These are phyloP conservation scores for Solanum infundibuliforme DNA, from an alignment of 257 asterid genomes.

Conservation along the genomic window DNA sequence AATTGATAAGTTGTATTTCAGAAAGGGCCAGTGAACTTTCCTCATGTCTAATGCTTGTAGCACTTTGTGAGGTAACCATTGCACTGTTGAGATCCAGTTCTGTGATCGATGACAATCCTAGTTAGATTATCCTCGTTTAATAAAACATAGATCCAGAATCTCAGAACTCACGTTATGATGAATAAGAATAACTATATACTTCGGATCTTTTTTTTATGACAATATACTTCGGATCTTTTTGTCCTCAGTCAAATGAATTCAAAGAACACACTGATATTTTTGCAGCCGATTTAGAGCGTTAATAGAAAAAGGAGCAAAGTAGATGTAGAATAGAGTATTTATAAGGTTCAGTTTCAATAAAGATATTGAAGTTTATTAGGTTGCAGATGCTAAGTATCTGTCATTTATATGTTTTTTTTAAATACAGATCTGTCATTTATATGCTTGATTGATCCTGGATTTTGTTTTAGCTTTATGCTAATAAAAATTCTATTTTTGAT, in stretches of 20 bases:
- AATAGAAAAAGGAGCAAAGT: not conserved
- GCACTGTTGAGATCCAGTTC: slow-evolving; percentile 1
- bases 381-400: not conserved
- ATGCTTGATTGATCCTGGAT: not conserved
- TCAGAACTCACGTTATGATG: not conserved
- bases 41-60: slow-evolving; percentile 78
- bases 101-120: not conserved
- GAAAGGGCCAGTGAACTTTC: slow-evolving; percentile 55
- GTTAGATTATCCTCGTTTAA: not conserved
- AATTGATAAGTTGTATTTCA: slow-evolving; percentile 38
- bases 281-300: not conserved
- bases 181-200: not conserved
- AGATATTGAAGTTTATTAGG: not conserved
- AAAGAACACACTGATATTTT: not conserved
- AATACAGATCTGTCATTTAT: not conserved
- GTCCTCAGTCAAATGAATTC: not conserved
- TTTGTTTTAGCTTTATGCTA: not conserved
- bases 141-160: not conserved
- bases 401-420: not conserved
- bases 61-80: slow-evolving; percentile 76
- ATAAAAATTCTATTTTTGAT: not conserved
- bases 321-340: not conserved
- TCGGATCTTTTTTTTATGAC: not conserved
- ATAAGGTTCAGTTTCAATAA: not conserved
- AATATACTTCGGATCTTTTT: not conserved